Evolutionary conservation across 768 basidiomycete genomes (phyloP).

Genomic region (Amanita polypyramis): DNA sequence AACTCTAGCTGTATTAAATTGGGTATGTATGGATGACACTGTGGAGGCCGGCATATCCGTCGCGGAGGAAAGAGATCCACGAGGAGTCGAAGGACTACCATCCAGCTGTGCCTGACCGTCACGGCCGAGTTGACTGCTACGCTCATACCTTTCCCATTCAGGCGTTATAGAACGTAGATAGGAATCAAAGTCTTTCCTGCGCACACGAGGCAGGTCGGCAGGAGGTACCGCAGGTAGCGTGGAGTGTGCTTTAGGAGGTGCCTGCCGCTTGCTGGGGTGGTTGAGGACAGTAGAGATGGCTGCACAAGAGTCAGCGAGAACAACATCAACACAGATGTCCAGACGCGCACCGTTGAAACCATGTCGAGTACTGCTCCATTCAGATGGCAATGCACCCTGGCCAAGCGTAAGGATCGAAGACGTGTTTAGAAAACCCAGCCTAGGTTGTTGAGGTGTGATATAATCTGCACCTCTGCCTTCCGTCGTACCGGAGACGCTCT

Average conservation of each 20-base stretch:
- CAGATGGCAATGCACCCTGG: conserved; percentile 38
- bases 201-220: conserved; percentile 71
- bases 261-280: conserved; percentile 75
- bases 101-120: conserved; percentile 31
- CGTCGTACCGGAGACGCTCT: conserved; percentile 63
- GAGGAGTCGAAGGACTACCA: conserved; percentile 17
- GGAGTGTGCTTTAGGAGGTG: conserved; percentile 84
- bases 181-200: conserved; percentile 73
- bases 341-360: conserved; percentile 78
- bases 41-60: conserved; percentile 12
- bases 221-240: conserved; percentile 60
- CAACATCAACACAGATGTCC: neutral
- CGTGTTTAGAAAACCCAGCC: conserved; percentile 36
- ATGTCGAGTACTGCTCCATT: conserved; percentile 76
- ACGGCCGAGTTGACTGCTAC: conserved; percentile 26
- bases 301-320: conserved; percentile 19
- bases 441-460: conserved; percentile 42
- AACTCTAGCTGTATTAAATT: conserved; percentile 23
- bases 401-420: conserved; percentile 36
- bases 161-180: conserved; percentile 64
- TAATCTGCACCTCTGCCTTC: conserved; percentile 58
- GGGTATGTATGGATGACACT: conserved; percentile 14
- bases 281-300: conserved; percentile 93
- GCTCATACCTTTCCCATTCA: conserved; percentile 73
- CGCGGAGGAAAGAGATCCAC: conserved; percentile 13